Conservation (phyloP, 1,139 yeast genomes). For the Yamadazyma kanchanaburiensis region DNA sequence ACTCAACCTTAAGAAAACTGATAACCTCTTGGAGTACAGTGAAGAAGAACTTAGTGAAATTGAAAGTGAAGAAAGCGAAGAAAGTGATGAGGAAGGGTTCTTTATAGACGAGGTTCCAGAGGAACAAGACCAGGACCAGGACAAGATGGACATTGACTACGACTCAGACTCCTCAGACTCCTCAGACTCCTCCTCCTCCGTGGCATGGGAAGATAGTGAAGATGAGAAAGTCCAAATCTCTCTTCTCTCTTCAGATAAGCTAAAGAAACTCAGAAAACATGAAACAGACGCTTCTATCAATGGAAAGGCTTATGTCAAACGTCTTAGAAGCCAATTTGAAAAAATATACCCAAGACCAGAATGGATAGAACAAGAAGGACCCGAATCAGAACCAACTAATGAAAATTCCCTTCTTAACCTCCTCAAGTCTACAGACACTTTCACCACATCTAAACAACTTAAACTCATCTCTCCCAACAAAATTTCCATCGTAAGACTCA, state of each 20-base stretch:
- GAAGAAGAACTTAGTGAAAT: constrained; percentile 16
- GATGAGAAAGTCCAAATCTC: constrained; percentile 74
- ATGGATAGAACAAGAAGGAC: constrained; percentile 62
- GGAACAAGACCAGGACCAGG: no score
- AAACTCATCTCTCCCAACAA: constrained; percentile 67
- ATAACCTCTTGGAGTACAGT: constrained; percentile 47
- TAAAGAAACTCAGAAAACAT: constrained; percentile 67
- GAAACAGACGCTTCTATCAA: constrained; percentile 56
- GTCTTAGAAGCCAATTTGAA: constrained; percentile 82
- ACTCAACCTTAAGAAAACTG: constrained; percentile 56
- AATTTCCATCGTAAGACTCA: constrained; percentile 72
- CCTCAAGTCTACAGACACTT: constrained; percentile 55
- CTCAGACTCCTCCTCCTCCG: constrained; percentile 28
- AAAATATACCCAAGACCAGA: constrained; percentile 83
- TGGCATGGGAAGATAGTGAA: constrained; percentile 91
- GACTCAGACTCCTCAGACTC: constrained; percentile 26
- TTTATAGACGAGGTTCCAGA: no score
- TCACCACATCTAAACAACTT: constrained; percentile 46
- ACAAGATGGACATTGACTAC: constrained; percentile 43
- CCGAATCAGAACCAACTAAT: constrained; percentile 14
- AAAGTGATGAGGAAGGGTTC: constrained; percentile 63
- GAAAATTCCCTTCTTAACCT: constrained; percentile 58
- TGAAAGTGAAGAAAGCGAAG: constrained; percentile 15
- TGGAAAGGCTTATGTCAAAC: constrained; percentile 65
- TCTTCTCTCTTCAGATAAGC: constrained; percentile 53